Evolutionary conservation across 2,329 filamentous ascomycete genomes (phyloP), one percentile per base, ranked within the genome.

Genomic region (Pezicula radicicola): DNA sequence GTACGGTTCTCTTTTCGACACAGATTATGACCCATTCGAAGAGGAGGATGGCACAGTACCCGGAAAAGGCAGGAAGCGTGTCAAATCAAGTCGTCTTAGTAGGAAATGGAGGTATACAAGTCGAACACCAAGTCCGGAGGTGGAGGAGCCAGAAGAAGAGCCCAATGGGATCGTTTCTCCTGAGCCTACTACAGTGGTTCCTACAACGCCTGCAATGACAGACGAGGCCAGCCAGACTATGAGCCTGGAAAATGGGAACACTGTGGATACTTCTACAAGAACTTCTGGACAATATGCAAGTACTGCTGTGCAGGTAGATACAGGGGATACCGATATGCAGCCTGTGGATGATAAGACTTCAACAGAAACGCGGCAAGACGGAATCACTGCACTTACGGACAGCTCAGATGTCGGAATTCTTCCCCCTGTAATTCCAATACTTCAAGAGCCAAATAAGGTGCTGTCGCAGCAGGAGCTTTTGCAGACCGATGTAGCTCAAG

Each of bases 81-180:
- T 86, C 7, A 83, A 84, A 42, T 88, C 67, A 81, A 85, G 53
- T 85, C 55, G 75, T 82, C 48, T 28, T 9, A 85, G 83, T 62
- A 80, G 76, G 28, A 75, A 81, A 27, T 97, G 93, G 93, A 85
- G 80, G 56, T 88, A 92, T 62, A 77, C 78, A 19, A 88, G 86
- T 62, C 79, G 83, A 51, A 87, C 88, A 1, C 84, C 83, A 7
- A 92, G 85, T 48, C 88, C 89, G 3, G 80, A 87, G 51, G 42
- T 40, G 9, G 61, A 62, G 35, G 56, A 53, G 33, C 49, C 53
- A 18, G 52, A 45, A 10, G 53, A 56, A 49, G 48, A 46, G 27
- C 39, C 55, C 37, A 28, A 46, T 21, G 13, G 41, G 5, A 48
- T 50, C 19, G 52, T 47, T 15, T 35, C 55, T 7, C 52, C 51